A percentile compares a stretch with the other conserved stretches of the same genome.
Conservation (phyloP, 192 early-diverging fungal species). For the Coemansia sp. region DNA sequence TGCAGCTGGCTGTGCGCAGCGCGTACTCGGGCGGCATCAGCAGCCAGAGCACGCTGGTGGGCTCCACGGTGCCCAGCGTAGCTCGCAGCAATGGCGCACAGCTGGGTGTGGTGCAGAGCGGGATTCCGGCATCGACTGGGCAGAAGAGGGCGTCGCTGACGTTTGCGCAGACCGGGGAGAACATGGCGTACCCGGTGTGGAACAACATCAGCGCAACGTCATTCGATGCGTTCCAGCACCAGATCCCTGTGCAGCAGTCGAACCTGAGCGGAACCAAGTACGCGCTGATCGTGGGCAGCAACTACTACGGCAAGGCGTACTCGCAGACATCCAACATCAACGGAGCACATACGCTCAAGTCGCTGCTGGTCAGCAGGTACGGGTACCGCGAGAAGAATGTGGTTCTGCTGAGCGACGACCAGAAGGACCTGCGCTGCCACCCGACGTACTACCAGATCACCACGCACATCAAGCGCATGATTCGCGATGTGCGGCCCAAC, state of each 20-base stretch:
- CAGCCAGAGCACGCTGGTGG: constrained; percentile 10
- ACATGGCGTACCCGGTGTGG: constrained; percentile 25
- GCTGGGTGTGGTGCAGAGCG: not conserved
- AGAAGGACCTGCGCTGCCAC: constrained; percentile 39
- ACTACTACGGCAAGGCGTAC: constrained; percentile 56
- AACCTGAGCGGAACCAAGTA: constrained; percentile 44
- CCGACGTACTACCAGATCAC: constrained; percentile 61
- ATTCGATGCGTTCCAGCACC: constrained; percentile 40
- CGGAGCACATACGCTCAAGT: constrained; percentile 58
- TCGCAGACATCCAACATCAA: constrained; percentile 59
- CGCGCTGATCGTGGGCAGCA: constrained; percentile 60
- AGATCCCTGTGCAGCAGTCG: constrained; percentile 33
- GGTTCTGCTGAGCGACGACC: constrained; percentile 70
- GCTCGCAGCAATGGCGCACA: not conserved
- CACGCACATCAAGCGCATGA: constrained; percentile 67
- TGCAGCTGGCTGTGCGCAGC: not conserved
- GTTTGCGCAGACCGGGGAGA: constrained; percentile 11
- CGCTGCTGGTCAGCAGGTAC: constrained; percentile 58
- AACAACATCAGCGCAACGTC: constrained; percentile 25
- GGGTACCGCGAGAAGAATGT: constrained; percentile 61
- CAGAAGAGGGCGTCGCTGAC: constrained; percentile 9
- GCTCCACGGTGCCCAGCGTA: not conserved
- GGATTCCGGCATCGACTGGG: not conserved
- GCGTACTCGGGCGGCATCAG: not conserved
- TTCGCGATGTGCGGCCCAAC: constrained; percentile 63